phyloP scores from a whole-genome alignment of 75 land plant genomes.

The Cryptomeria japonica region DNA sequence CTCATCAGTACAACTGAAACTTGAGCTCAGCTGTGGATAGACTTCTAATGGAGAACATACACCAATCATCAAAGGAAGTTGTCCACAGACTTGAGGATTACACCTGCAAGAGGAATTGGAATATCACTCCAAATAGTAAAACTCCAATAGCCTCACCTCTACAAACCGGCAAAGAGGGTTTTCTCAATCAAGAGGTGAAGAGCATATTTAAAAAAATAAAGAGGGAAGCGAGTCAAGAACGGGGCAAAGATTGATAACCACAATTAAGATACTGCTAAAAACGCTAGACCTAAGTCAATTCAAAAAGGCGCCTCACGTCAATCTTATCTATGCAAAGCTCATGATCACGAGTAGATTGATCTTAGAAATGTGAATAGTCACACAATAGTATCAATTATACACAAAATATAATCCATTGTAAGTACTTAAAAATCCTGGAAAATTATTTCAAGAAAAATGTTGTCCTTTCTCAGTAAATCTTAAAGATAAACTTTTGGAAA shows the following conservation, averaged over 20 bases:
- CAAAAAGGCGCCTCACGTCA: not conserved
- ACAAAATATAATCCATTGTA: not conserved
- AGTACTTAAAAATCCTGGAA: not conserved
- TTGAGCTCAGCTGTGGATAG: not conserved
- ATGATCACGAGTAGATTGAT: not conserved
- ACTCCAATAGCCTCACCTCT: not conserved
- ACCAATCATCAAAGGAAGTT: not conserved
- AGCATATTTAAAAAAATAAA: no score
- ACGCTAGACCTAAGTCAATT: not conserved
- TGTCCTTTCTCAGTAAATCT: not conserved
- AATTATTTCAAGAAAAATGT: not conserved
- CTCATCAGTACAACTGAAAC: not conserved
- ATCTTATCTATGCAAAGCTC: not conserved
- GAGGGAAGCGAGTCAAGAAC: not conserved
- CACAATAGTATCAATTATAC: not conserved
- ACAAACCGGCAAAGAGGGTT: not conserved
- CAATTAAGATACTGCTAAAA: not conserved
- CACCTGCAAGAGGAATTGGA: not conserved
- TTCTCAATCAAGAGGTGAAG: not conserved
- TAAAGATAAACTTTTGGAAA: not conserved
- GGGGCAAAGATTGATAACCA: not conserved
- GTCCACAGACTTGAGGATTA: not conserved
- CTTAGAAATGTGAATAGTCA: not conserved
- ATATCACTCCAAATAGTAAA: not conserved
- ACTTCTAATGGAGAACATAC: not conserved